Percentiles rank a stretch among this genome's conserved stretches.
Evolutionary conservation across 2,329 filamentous ascomycete species (phyloP).

Genomic region (Ophiosphaerella korrae): DNA sequence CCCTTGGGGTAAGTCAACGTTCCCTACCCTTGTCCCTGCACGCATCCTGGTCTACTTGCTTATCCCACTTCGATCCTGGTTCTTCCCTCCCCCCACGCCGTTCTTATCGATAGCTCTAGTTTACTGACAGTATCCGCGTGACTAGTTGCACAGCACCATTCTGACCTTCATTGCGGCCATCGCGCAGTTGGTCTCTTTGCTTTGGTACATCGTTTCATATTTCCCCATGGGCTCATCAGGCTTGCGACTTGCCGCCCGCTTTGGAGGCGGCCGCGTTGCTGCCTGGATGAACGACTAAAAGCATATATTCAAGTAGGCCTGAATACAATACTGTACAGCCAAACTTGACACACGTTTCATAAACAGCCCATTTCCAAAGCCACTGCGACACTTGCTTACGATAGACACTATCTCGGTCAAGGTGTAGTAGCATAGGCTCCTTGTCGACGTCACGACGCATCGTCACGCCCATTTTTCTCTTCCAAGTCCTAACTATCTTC

Average conservation of each 20-base stretch:
- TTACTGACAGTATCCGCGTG: conserved; percentile 46
- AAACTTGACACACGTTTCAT: conserved; percentile 31
- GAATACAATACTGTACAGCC: conserved; percentile 15
- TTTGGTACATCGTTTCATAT: conserved; percentile 97
- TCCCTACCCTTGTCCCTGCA: conserved; percentile 16
- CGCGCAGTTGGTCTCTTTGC: conserved; percentile 78
- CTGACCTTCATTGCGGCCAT: conserved; percentile 85
- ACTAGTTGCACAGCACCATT: conserved; percentile 73
- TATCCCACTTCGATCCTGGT: conserved; percentile 33
- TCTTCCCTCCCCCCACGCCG: conserved; percentile 22
- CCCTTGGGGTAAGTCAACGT: conserved; percentile 76
- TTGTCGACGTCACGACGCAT: conserved; percentile 24
- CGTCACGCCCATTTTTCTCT: conserved; percentile 27
- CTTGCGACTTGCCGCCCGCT: conserved; percentile 81
- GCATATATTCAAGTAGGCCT: too few relatives aligned
- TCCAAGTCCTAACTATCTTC: conserved; percentile 13
- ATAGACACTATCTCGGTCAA: conserved; percentile 14
- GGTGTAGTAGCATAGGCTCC: conserved; percentile 6
- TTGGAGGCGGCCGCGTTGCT: conserved; percentile 81
- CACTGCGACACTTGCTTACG: conserved; percentile 13
- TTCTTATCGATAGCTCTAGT: conserved; percentile 42
- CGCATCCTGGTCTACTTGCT: conserved; percentile 25
- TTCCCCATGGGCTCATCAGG: conserved; percentile 96
- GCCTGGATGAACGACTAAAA: conserved; percentile 81
- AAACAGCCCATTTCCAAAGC: background rate